Evolutionary conservation across 257 asterid species (phyloP), one percentile per base, ranked within the genome.

Genomic region (Solanum arcanum): DNA sequence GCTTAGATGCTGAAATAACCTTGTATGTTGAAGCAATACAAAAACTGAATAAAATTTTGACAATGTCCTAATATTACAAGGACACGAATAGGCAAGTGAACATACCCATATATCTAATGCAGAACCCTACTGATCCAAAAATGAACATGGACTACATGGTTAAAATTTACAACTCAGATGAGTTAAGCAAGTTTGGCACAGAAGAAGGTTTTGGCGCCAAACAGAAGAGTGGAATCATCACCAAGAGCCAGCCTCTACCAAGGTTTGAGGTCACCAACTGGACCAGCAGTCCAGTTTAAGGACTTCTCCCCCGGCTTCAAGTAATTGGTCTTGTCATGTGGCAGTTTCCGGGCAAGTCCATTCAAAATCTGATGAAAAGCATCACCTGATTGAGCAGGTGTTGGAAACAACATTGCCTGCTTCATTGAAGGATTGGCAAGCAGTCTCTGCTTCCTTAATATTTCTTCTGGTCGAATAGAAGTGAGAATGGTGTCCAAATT

Each of bases 261-360:
- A 3, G 98, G 98, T 83, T 95, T 95, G 39, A 96, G 96, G 91
- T 96, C 98, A 68, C 88, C 94, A 62, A 91, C 93, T 0, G 98
- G 98, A 5, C 99, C 98, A 1, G 98, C 96, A 5, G 99, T 95
- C 99, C 98, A 96, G 93, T 96, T 95, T 85, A 96, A 90, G 86
- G 88, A 31, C 90, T 89, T 93, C 76, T 94, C 96, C 42, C 96
- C 95, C 0, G 94, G 90, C 74, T 85, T 90, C 93, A 95, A 41
- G 94, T 73, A 93, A 23, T 89, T 87, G 35, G 91, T 90, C 87
- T 78, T 73, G 49, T 91, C 94, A 31, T 94, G 98, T 0, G 98
- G 98, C 88, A 95, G 81, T 90, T 95, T 95, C 25, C 98, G 98
- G 10, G 98, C 96, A 21, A 94, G 94, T 5, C 98, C 98, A 14